Conservation (phyloP, 2,329 filamentous ascomycete species). For the Pezicula carpinea region DNA sequence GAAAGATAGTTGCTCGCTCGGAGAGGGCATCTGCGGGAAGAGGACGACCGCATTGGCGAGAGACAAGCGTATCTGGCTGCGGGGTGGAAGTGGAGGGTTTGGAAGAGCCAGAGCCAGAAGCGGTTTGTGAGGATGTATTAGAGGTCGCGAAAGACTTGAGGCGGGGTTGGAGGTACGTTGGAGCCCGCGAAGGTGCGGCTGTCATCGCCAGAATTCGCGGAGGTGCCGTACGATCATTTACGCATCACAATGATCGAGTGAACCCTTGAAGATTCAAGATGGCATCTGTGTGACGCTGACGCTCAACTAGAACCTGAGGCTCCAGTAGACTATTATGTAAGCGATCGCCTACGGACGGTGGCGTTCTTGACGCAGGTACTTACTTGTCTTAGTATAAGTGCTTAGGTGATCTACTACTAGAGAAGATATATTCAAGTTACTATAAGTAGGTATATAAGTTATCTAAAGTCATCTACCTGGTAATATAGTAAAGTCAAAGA, state of each 20-base stretch:
- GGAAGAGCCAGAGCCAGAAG: conserved; percentile 8
- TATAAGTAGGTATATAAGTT: too few species aligned
- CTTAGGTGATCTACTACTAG: too few species aligned
- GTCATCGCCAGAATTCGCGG: conserved; percentile 1
- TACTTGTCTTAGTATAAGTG: too few species aligned
- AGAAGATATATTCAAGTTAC: too few species aligned
- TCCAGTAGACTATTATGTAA: too few species aligned
- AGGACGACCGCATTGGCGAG: conserved; percentile 28
- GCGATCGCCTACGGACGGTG: too few species aligned
- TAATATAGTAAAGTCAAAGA: too few species aligned
- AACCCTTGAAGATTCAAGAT: too few species aligned
- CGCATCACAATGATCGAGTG: too few species aligned
- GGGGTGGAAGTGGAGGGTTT: conserved; percentile 10
- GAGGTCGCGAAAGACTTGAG: conserved; percentile 32
- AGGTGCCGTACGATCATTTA: neutral
- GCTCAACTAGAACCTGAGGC: neutral
- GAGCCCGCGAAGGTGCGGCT: conserved; percentile 1
- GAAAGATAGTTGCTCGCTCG: conserved; percentile 71
- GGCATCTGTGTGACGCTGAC: too few species aligned
- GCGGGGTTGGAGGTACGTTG: conserved; percentile 23
- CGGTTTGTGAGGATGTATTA: conserved; percentile 18
- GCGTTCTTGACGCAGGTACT: too few species aligned
- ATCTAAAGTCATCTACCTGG: too few species aligned
- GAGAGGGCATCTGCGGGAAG: conserved; percentile 51
- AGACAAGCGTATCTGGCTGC: conserved; percentile 11